A percentile compares a stretch with the other conserved stretches of the same genome.
phyloP scores from a whole-genome alignment of 306 rosid genomes.

The Oxytropis ochrocephala region DNA sequence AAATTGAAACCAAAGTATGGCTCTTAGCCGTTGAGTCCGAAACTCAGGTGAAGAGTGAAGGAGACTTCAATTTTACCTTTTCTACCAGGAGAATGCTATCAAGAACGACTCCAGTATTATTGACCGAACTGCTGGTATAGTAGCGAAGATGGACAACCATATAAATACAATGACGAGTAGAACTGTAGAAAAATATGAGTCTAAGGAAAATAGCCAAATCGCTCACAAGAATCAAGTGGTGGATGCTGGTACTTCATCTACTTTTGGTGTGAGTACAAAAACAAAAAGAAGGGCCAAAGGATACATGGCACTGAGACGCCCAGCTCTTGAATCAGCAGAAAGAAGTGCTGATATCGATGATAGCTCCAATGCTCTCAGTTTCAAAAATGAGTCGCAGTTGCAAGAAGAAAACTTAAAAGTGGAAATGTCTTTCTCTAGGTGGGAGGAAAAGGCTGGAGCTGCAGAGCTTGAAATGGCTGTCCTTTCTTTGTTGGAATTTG shows the following conservation, averaged over 20 bases:
- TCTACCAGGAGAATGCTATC: slow-evolving; percentile 41
- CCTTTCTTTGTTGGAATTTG: slow-evolving; percentile 91
- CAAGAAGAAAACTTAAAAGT: slow-evolving; percentile 65
- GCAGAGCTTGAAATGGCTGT: slow-evolving; percentile 89
- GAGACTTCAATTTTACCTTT: slow-evolving; percentile 56
- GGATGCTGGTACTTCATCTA: slow-evolving; percentile 51
- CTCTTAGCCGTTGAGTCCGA: slow-evolving; percentile 94
- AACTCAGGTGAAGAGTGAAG: slow-evolving; percentile 79
- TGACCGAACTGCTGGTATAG: slow-evolving; percentile 80
- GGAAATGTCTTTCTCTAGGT: slow-evolving; percentile 77
- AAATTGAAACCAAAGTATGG: slow-evolving; percentile 96
- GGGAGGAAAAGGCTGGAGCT: slow-evolving; percentile 95
- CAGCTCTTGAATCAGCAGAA: slow-evolving; percentile 53
- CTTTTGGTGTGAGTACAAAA: slow-evolving; percentile 62
- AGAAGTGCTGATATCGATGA: slow-evolving; percentile 61
- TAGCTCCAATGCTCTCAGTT: slow-evolving; percentile 38
- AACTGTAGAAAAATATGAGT: slow-evolving; percentile 60
- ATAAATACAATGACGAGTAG: slow-evolving; percentile 50
- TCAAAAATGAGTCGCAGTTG: slow-evolving; percentile 49
- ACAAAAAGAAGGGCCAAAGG: slow-evolving; percentile 83
- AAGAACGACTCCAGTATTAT: slow-evolving; percentile 76
- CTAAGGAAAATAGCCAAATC: slow-evolving; percentile 51
- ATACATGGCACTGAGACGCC: slow-evolving; percentile 48
- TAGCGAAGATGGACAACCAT: slow-evolving; percentile 90
- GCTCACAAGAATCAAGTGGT: slow-evolving; percentile 52